Percentiles rank a stretch among this genome's conserved stretches.
Evolutionary conservation across 139 green algal species (phyloP).

Genomic region (Haematococcus lacustris): DNA sequence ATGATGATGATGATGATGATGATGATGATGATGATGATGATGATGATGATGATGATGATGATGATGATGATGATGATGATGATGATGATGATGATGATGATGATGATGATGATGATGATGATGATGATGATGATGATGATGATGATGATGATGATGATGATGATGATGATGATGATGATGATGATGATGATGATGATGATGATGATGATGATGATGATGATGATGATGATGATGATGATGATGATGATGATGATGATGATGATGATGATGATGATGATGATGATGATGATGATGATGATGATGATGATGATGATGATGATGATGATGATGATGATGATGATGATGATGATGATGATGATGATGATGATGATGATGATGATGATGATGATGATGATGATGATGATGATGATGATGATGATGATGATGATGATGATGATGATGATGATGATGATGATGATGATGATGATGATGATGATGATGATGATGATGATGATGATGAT

Average conservation of each 20-base stretch:
- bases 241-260: slow-evolving; percentile 4
- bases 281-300: slow-evolving; percentile 3
- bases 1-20: slow-evolving; percentile 4
- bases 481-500: slow-evolving; percentile 4
- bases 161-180: slow-evolving; percentile 3
- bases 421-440: slow-evolving; percentile 4
- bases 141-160: slow-evolving; percentile 3
- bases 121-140: slow-evolving; percentile 4
- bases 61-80: slow-evolving; percentile 4
- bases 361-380: slow-evolving; percentile 4
- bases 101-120: slow-evolving; percentile 3
- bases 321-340: slow-evolving; percentile 3
- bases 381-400: slow-evolving; percentile 3
- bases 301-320: slow-evolving; percentile 4
- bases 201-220: slow-evolving; percentile 3
- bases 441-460: slow-evolving; percentile 3
- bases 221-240: slow-evolving; percentile 3
- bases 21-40: slow-evolving; percentile 3
- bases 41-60: slow-evolving; percentile 3
- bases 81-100: slow-evolving; percentile 3
- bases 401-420: slow-evolving; percentile 3
- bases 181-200: slow-evolving; percentile 4
- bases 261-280: slow-evolving; percentile 3
- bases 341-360: slow-evolving; percentile 3
- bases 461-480: slow-evolving; percentile 3